Evolutionary conservation across 106 monocot species (phyloP), one percentile per base, ranked within the genome.

Genomic region (Amphibolis antarctica): DNA sequence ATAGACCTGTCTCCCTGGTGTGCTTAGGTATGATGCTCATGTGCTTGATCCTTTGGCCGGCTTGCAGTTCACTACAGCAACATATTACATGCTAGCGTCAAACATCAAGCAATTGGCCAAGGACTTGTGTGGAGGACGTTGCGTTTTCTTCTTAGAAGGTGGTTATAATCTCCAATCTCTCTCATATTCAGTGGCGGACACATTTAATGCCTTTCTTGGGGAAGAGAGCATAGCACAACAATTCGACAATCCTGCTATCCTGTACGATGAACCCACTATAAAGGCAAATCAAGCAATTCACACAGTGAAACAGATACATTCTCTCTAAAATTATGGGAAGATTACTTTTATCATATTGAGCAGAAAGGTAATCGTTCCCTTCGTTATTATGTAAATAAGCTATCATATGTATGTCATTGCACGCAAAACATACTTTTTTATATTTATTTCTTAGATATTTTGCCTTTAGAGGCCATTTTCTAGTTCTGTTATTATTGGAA

Each of bases 131-230:
- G 69, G 69, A 4, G 88, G 83, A 0, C 80, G 88, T 26, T 88
- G 88, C 46, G 74, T 83, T 17, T 88, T 88, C 71, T 88, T 88
- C 72, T 57, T 88, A 59, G 94, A 94, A 78, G 94, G 94, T 11
- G 94, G 94, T 14, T 94, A 94, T 62, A 94, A 94, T 76, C 86
- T 94, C 22, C 62, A 94, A 17, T 89, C 94, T 20, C 83, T 94
- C 44, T 94, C 94, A 12, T 77, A 78, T 65, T 94, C 94, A 17
- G 86, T 94, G 13, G 83, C 75, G 0, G 89, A 94, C 54, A 77
- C 79, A 11, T 94, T 94, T 53, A 79, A 72, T 30, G 94, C 94
- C 19, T 84, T 94, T 49, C 83, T 94, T 23, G 75, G 74, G 1
- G 89, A 94, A 58, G 77, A 81, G 43, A 94, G 89, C 78, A 36